Evolutionary conservation across 306 rosid genomes (phyloP).

Genomic region (Alnus glutinosa): DNA sequence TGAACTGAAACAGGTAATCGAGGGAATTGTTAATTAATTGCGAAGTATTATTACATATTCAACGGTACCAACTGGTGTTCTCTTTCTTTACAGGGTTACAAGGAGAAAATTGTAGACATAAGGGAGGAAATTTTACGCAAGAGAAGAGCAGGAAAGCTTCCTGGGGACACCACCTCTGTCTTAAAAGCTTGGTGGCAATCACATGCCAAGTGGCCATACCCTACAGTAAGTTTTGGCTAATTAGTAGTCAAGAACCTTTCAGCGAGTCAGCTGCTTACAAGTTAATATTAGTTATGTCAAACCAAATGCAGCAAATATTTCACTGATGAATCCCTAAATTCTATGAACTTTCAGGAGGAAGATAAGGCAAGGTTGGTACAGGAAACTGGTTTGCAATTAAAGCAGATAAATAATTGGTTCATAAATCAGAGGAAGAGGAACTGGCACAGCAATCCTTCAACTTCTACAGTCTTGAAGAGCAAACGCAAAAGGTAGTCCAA

Average conservation of each 20-base stretch:
- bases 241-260: neutral
- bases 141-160: constrained; percentile 99
- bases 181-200: constrained; percentile 97
- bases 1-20: constrained; percentile 77
- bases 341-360: constrained; percentile 67
- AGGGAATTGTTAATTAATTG: constrained; percentile 14
- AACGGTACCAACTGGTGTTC: neutral
- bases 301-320: constrained; percentile 1
- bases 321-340: neutral
- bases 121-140: constrained; percentile 95
- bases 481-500: constrained; percentile 84
- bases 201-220: constrained; percentile 98
- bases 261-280: neutral
- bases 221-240: constrained; percentile 64
- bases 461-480: constrained; percentile 88
- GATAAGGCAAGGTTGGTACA: constrained; percentile 94
- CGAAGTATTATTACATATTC: constrained; percentile 11
- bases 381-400: constrained; percentile 91
- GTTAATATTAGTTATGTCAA: neutral
- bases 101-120: constrained; percentile 94
- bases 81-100: constrained; percentile 62
- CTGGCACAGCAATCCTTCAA: constrained; percentile 97
- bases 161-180: constrained; percentile 97
- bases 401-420: constrained; percentile 99
- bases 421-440: constrained; percentile 98